Evolutionary conservation across 768 basidiomycete species (phyloP).

Genomic region (Boletus vinaceobasis): DNA sequence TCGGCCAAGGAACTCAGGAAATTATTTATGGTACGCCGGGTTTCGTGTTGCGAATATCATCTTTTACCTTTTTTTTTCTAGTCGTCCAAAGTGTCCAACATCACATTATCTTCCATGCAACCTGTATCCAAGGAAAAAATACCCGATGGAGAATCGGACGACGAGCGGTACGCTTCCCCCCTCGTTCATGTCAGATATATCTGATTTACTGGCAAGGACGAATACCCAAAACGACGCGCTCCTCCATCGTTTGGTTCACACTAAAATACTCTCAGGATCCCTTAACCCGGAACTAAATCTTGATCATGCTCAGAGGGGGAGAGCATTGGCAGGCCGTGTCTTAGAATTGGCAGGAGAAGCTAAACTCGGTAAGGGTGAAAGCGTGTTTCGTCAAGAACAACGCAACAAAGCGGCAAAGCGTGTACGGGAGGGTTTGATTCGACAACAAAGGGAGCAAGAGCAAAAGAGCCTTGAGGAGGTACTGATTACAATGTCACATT

Average conservation of each 20-base stretch:
- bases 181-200: background rate
- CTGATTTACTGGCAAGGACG: slow-evolving; percentile 42
- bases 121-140: slow-evolving; percentile 15
- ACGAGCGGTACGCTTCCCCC: slow-evolving; percentile 45
- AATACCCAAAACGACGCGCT: slow-evolving; percentile 76
- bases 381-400: slow-evolving; percentile 54
- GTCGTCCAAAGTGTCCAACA: slow-evolving; percentile 76
- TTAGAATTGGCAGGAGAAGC: slow-evolving; percentile 66
- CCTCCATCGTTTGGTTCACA: slow-evolving; percentile 77
- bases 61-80: slow-evolving; percentile 28
- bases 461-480: slow-evolving; percentile 68
- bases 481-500: slow-evolving; percentile 1
- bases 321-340: slow-evolving; percentile 74
- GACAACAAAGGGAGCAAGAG: slow-evolving; percentile 57
- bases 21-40: slow-evolving; percentile 68
- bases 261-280: slow-evolving; percentile 73
- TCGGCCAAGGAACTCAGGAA: slow-evolving; percentile 47
- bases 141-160: slow-evolving; percentile 43
- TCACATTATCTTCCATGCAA: slow-evolving; percentile 34
- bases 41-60: background rate
- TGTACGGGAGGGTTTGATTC: slow-evolving; percentile 65
- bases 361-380: slow-evolving; percentile 76
- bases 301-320: slow-evolving; percentile 64
- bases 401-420: slow-evolving; percentile 67
- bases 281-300: slow-evolving; percentile 58